phyloP scores from a whole-genome alignment of 1,139 yeast genomes.

The Pichia sp. region DNA sequence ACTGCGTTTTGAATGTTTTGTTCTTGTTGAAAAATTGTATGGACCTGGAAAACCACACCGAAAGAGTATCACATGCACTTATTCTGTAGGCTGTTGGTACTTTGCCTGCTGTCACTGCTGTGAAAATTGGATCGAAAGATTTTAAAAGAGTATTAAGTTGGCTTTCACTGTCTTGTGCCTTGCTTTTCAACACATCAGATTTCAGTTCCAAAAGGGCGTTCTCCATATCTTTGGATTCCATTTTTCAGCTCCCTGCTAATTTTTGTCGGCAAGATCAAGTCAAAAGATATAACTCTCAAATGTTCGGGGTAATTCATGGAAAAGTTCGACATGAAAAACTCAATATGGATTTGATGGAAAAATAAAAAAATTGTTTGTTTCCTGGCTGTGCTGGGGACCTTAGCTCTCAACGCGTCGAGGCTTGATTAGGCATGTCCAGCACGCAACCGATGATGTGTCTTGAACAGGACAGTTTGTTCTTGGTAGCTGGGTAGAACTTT shows the following conservation, averaged over 20 bases:
- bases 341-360: background rate
- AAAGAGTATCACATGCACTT: slow-evolving; percentile 52
- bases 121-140: slow-evolving; percentile 20
- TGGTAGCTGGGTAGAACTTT: background rate
- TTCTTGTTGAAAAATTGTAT: slow-evolving; percentile 11
- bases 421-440: background rate
- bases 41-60: slow-evolving; percentile 60
- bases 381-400: background rate
- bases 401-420: background rate
- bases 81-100: slow-evolving; percentile 37
- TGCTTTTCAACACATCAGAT: slow-evolving; percentile 13
- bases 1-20: slow-evolving; percentile 8
- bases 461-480: background rate
- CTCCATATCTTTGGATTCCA: background rate
- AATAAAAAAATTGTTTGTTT: background rate
- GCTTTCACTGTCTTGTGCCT: slow-evolving; percentile 4
- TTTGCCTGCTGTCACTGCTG: slow-evolving; percentile 26
- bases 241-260: background rate
- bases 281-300: too few species aligned
- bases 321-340: background rate
- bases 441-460: background rate
- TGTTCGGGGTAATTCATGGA: too few species aligned
- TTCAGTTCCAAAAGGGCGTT: slow-evolving; percentile 3
- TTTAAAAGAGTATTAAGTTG: slow-evolving; percentile 5
- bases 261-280: too few species aligned